Evolutionary conservation across 2,329 filamentous ascomycete species (phyloP).

Genomic region (Fusarium odoratissimum): DNA sequence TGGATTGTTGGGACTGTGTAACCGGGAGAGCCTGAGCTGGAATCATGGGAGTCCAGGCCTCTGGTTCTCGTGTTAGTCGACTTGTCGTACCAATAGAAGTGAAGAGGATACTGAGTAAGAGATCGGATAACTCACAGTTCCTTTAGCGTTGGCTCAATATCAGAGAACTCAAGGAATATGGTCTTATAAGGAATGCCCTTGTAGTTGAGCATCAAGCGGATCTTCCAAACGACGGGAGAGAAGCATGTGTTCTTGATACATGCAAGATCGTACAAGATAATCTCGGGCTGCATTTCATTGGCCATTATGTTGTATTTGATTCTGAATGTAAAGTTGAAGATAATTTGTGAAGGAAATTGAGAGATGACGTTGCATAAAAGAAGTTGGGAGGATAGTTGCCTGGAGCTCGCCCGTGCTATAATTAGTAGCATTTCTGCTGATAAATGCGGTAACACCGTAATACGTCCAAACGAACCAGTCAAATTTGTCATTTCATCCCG

Average conservation of each 20-base stretch:
- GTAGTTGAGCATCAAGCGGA: conserved; percentile 21
- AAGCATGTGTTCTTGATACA: conserved; percentile 16
- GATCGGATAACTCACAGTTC: not conserved
- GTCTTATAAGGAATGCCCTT: conserved; percentile 7
- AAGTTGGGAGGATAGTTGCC: not conserved
- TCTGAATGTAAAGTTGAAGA: not conserved
- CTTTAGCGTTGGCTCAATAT: conserved; percentile 1
- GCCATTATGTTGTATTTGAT: not conserved
- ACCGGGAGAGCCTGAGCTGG: not conserved
- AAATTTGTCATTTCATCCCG: not conserved
- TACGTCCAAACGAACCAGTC: not conserved
- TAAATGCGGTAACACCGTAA: too few relatives aligned
- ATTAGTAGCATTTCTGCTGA: not conserved
- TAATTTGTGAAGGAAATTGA: fast-evolving
- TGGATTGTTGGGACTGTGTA: conserved; percentile 19
- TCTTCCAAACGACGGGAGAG: conserved; percentile 16
- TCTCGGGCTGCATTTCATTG: fast-evolving
- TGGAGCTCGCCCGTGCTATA: not conserved
- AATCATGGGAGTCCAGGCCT: not conserved
- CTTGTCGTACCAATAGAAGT: too few relatives aligned
- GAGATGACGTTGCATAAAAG: not conserved
- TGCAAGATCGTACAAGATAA: conserved; percentile 16
- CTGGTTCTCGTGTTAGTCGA: not conserved
- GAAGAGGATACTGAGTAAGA: too few relatives aligned
- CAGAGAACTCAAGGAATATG: conserved; percentile 14